Evolutionary conservation across 1,139 yeast genomes (phyloP).

Genomic region (Lodderomyces orthopsilosis): DNA sequence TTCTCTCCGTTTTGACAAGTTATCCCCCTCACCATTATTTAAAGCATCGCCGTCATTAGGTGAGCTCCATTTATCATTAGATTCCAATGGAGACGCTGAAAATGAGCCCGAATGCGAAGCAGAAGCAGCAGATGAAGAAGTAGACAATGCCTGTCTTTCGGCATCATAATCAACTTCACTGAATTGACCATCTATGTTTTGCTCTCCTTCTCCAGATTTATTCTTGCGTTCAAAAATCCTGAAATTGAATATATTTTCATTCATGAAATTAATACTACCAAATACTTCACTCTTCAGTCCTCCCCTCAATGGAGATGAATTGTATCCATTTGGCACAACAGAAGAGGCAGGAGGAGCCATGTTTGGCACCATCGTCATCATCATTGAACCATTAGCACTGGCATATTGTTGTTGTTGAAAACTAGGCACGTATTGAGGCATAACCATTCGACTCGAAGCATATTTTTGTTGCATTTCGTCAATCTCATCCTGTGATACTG

Average conservation of each 20-base stretch:
- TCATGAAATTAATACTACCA: conserved; percentile 45
- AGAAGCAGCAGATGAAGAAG: neutral
- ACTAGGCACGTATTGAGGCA: conserved; percentile 14
- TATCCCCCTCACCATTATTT: too few species aligned
- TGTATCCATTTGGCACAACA: neutral
- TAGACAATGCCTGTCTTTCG: conserved; percentile 1
- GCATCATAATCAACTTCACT: conserved; percentile 8
- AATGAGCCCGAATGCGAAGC: neutral
- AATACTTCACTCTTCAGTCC: conserved; percentile 28
- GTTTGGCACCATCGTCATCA: neutral
- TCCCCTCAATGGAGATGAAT: neutral
- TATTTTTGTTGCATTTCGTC: conserved; percentile 40
- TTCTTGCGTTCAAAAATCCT: conserved; percentile 28
- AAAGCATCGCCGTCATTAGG: neutral
- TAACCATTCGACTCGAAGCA: conserved; percentile 10
- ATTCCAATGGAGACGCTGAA: neutral
- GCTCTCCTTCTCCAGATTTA: conserved; percentile 3
- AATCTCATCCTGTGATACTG: conserved; percentile 37
- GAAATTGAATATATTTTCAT: conserved; percentile 42
- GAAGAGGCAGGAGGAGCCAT: neutral
- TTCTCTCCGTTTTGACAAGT: too few species aligned
- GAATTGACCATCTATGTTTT: neutral
- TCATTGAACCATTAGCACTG: conserved; percentile 17
- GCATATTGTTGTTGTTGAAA: conserved; percentile 17
- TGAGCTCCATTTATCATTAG: conserved; percentile 1